Base-by-base conservation (phyloP, 2,329 filamentous ascomycete species). In the Aspergillus sp. region DNA sequence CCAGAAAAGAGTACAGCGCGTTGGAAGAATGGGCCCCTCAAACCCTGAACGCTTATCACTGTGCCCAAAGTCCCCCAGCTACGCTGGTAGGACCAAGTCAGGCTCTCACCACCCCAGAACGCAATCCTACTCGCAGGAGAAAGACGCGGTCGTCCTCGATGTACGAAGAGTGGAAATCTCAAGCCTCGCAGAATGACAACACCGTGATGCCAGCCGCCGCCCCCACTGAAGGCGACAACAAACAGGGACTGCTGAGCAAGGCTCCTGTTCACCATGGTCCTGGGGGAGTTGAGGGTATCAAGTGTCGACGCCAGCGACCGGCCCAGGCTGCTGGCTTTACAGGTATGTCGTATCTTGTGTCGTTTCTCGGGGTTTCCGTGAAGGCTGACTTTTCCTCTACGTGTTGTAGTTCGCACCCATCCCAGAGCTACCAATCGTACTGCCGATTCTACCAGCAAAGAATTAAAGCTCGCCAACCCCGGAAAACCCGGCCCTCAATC, bases 111-210 rank as follows among this genome's bases (percentile, higher is more conserved):
- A 17, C 36, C 34, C 34, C 34, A 31, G 21, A 36, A 38, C 21
- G 16, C 40, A 45, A 17, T 13, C 25, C 34, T 16, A 34, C 11
- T 42, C 40, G 16, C 16, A 44, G 48, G 32, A 41, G 38, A 9
- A 53, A 49, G 25, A 16, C 23, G 19, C 57, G 54, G 17, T 54
- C 53, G 10, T 56, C 53, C n/a, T 49, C 50, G 2, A 34, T 54
- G 9, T 60, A 53, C 11, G 59, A 62, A 31, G 58, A 59, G 25
- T 62, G 59, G 58, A 62, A 60, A 34, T 46, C 53, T 6, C 48
- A 50, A 38, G 45, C 51, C 17, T 17, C 41, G 16, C 47, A 45
- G n/a, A 21, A 29, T 32, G 46, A 29, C 31, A 7, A n/a, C 16
- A 10, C 5, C 34, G 34, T n/a, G 34, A 38, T 10, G 9, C 25